Base-by-base conservation (phyloP, 2,329 filamentous ascomycete species). In the Cladosporium austrohemisphaericum region DNA sequence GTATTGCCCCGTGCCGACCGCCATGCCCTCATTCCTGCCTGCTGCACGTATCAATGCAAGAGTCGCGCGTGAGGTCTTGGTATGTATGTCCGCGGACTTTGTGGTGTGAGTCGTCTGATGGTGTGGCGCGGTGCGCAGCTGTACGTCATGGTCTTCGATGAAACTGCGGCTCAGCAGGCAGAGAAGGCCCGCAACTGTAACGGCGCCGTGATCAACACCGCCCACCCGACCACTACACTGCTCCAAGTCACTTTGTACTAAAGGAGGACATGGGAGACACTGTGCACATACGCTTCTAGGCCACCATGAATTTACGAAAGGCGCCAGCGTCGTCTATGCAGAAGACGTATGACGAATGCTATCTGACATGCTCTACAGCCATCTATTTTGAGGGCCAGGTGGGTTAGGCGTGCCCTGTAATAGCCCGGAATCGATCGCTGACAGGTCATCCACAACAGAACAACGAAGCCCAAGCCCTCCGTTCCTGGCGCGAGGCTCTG, bases 291-390 rank as follows among this genome's bases (percentile, higher is more conserved):
- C 6, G n/a, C n/a, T n/a, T n/a, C n/a, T 22, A 5, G 13, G 33
- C 32, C 32, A 47, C 22, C 31, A 50, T 50, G 48, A 50, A 50
- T 45, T 22, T 45, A 11, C 75, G 76, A 64, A 73, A 74, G 67
- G 83, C 82, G 65, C 75, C 76, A 55, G 77, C 83, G 65, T 83
- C 86, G 69, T 83, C 83, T 55, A 82, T 96, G 68, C 92, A 97
- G 73, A 96, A 95, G 79, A 95, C 90, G 49, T 97, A 97, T 72
- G 92, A 97, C 73, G 90, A 97, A 69, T 91, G 87, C 69, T 96
- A 95, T 71, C 73, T 96, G 60, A 90, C 86, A 65, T 96, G 91
- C 71, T 96, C 91, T 11, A 97, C 91, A 1, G 92, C 92, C 31
- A 88, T 95, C 46, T 96, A 95, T 72, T 96, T 95, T 68, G 93